Base-by-base conservation (phyloP, 371 early-diverging fungal species). In the Lichtheimia ornata region DNA sequence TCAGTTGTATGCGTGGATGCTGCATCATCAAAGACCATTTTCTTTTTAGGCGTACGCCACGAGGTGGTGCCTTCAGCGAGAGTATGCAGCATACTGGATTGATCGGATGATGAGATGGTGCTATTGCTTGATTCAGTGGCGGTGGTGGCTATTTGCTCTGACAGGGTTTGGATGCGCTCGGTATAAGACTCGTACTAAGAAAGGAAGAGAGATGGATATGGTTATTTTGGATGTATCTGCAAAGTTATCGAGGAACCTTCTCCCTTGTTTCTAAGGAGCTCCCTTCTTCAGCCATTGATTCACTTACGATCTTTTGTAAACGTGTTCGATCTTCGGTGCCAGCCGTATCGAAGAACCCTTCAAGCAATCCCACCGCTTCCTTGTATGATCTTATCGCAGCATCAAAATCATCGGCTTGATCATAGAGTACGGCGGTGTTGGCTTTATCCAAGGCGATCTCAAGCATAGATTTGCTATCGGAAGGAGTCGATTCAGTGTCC, bases 271-370 rank as follows among this genome's bases (percentile, higher is more conserved):
- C 5, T 50, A 18, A 14, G 24, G 25, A 35, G 41, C 20, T 17
- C 45, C 22, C 22, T n/a, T n/a, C 30, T 52, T 18, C 14, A 12
- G 6, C 40, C n/a, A 42, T 25, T 43, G 15, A 30, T 18, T 30
- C 17, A 57, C 69, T 56, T 68, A 72, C 72, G 30, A 67, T 72
- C 55, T 72, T 65, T 53, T 65, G 54, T 40, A 72, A 58, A 44
- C 68, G 47, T 20, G 47, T 18, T 30, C 56, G 56, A 58, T 72
- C 68, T 44, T 43, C 50, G 28, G 59, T 40, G 6, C 24, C 53
- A 22, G 51, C 55, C 27, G 43, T 17, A 4, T 54, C 50, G 35
- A 35, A 35, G 35, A 35, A 35, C 9, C 35, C 35, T n/a, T 61
- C 54, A 18, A 72, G 53, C 18, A 72, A 40, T 15, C 35, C 35